Conservation (phyloP, 148 eudicot species). For the Fagopyrum homotropicum region DNA sequence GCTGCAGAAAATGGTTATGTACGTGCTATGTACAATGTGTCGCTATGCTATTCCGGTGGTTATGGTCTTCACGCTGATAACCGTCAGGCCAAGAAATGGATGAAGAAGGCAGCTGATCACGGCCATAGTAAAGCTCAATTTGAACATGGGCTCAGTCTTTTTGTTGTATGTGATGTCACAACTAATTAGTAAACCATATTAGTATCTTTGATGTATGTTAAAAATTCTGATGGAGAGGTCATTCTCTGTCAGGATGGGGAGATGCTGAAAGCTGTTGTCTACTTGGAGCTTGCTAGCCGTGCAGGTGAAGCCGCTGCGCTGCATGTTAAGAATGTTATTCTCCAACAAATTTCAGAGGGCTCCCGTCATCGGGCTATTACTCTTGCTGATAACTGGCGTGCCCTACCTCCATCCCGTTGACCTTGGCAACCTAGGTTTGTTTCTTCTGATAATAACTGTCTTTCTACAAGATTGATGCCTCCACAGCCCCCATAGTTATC, state of each 20-base stretch:
- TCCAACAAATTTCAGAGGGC: conserved; percentile 50
- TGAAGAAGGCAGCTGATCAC: conserved; percentile 89
- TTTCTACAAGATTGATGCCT: not conserved
- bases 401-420: conserved; percentile 43
- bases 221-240: not conserved
- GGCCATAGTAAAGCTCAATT: conserved; percentile 89
- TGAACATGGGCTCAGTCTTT: conserved; percentile 72
- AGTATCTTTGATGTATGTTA: not conserved
- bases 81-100: conserved; percentile 72
- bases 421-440: not conserved
- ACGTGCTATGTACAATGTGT: conserved; percentile 82
- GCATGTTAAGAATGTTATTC: conserved; percentile 55
- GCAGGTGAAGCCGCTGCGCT: conserved; percentile 74
- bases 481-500: not conserved
- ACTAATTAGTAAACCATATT: not conserved
- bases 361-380: conserved; percentile 49
- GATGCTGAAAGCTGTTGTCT: conserved; percentile 66
- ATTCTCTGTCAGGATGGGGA: conserved; percentile 67
- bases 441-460: not conserved
- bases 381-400: conserved; percentile 69
- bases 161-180: conserved; percentile 41
- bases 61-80: conserved; percentile 52
- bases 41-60: conserved; percentile 68
- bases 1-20: conserved; percentile 86
- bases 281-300: conserved; percentile 77